Evolutionary conservation across 495 filamentous ascomycete genomes (phyloP).

Genomic region (Lentithecium fluviatile): DNA sequence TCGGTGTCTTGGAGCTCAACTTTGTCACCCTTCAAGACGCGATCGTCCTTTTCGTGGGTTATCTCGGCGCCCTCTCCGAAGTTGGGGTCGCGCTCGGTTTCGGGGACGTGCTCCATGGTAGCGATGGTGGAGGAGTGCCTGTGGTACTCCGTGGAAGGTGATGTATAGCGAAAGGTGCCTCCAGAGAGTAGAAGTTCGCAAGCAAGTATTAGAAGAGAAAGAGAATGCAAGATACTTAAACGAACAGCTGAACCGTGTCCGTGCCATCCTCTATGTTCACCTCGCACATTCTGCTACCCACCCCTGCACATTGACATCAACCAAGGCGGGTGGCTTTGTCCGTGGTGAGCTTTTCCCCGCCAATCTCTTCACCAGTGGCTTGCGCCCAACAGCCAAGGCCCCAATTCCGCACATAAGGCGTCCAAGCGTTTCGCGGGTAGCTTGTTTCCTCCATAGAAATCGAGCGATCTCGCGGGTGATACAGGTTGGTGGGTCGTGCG

Average conservation of each 20-base stretch:
- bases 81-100: slow-evolving; percentile 16
- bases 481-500: not conserved
- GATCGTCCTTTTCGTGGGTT: slow-evolving; percentile 7
- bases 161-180: not conserved
- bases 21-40: slow-evolving; percentile 38
- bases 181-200: not conserved
- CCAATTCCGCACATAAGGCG: not conserved
- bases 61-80: slow-evolving; percentile 5
- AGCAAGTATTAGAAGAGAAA: not conserved
- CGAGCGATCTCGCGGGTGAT: not conserved
- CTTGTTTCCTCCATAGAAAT: not conserved
- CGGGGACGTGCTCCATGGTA: slow-evolving; percentile 12
- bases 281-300: not conserved
- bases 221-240: not conserved
- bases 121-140: not conserved
- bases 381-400: not conserved
- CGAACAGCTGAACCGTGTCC: not conserved
- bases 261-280: not conserved
- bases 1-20: slow-evolving; percentile 56
- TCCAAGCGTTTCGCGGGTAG: not conserved
- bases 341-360: not conserved
- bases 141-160: not conserved
- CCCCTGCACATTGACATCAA: not conserved
- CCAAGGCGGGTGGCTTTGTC: not conserved
- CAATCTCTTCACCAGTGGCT: not conserved